Percentiles rank a stretch among this genome's conserved stretches.
These are phyloP conservation scores for Neopestalotiopsis sp. DNA, from an alignment of 2,329 filamentous ascomycete species.

Conservation along the genomic window DNA sequence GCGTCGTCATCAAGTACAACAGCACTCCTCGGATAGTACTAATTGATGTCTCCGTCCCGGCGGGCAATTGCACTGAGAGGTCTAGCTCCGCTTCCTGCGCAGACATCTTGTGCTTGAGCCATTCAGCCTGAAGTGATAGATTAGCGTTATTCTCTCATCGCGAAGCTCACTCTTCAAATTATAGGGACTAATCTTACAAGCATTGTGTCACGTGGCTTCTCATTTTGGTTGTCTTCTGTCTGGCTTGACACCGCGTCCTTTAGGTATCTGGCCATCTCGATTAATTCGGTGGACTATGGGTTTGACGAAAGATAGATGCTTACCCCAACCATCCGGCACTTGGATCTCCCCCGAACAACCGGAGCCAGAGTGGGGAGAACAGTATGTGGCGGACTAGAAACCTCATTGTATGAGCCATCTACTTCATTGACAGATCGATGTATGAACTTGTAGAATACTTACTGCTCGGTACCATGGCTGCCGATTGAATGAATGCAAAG, in stretches of 20 bases:
- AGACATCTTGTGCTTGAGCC: conserved; percentile 32
- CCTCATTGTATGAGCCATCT: conserved; percentile 31
- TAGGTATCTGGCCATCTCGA: background rate
- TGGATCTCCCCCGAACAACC: background rate
- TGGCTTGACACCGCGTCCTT: background rate
- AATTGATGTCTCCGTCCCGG: conserved; percentile 25
- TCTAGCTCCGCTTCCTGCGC: conserved; percentile 32
- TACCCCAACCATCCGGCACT: background rate
- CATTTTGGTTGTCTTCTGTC: background rate
- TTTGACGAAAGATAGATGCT: background rate
- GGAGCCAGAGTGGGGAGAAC: background rate
- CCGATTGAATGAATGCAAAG: conserved; percentile 29
- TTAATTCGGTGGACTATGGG: background rate
- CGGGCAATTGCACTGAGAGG: conserved; percentile 29
- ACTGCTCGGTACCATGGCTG: conserved; percentile 30
- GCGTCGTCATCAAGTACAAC: conserved; percentile 25
- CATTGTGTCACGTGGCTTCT: background rate
- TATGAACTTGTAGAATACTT: conserved; percentile 23
- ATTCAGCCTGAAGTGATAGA: conserved; percentile 26
- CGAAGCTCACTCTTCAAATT: background rate
- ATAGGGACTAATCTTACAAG: background rate
- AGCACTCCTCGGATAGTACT: conserved; percentile 24
- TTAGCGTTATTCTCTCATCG: background rate
- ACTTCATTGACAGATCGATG: conserved; percentile 28
- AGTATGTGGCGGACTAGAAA: conserved; percentile 26